Percentiles rank a stretch among this genome's conserved stretches.
These are phyloP conservation scores for Stachybotrys chlorohalonatus DNA, from an alignment of 2,329 filamentous ascomycete species.

Conservation along the genomic window DNA sequence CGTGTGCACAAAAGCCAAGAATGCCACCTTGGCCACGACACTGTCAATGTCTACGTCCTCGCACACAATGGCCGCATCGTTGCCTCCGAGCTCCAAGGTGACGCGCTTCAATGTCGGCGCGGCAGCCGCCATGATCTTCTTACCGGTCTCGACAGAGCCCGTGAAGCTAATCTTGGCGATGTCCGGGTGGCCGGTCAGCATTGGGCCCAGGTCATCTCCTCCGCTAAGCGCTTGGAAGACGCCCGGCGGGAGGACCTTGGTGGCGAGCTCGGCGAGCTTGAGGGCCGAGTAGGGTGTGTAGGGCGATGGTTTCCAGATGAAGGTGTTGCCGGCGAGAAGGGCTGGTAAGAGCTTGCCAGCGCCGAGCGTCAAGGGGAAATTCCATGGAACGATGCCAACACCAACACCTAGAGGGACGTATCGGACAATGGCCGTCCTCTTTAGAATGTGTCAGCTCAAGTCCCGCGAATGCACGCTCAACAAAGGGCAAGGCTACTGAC, in stretches of 20 bases:
- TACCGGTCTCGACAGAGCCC: slow-evolving; percentile 49
- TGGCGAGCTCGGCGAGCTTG: slow-evolving; percentile 49
- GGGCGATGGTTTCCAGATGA: slow-evolving; percentile 49
- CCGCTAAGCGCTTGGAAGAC: slow-evolving; percentile 53
- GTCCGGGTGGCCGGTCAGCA: slow-evolving; percentile 47
- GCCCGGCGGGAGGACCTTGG: slow-evolving; percentile 49
- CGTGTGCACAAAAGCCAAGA: slow-evolving; percentile 46
- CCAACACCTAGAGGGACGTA: slow-evolving; percentile 31
- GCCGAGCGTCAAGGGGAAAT: slow-evolving; percentile 40
- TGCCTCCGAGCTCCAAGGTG: slow-evolving; percentile 52
- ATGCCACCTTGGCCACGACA: slow-evolving; percentile 23
- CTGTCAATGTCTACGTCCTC: slow-evolving; percentile 43
- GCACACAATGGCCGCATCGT: slow-evolving; percentile 49
- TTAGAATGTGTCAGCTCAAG: slow-evolving; percentile 13
- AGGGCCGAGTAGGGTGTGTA: slow-evolving; percentile 48
- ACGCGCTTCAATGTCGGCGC: slow-evolving; percentile 49
- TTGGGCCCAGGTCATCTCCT: slow-evolving; percentile 49
- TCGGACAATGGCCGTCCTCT: slow-evolving; percentile 5
- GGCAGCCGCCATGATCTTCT: slow-evolving; percentile 47
- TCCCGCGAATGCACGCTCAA: too few species aligned
- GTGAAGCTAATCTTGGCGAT: slow-evolving; percentile 56
- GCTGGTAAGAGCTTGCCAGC: slow-evolving; percentile 47
- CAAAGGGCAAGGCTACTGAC: slow-evolving; percentile 5
- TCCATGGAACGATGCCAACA: slow-evolving; percentile 36
- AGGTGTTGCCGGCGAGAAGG: slow-evolving; percentile 44